These are phyloP conservation scores for Hemileccinum rubropunctum DNA, from an alignment of 768 basidiomycete genomes.

Conservation along the genomic window DNA sequence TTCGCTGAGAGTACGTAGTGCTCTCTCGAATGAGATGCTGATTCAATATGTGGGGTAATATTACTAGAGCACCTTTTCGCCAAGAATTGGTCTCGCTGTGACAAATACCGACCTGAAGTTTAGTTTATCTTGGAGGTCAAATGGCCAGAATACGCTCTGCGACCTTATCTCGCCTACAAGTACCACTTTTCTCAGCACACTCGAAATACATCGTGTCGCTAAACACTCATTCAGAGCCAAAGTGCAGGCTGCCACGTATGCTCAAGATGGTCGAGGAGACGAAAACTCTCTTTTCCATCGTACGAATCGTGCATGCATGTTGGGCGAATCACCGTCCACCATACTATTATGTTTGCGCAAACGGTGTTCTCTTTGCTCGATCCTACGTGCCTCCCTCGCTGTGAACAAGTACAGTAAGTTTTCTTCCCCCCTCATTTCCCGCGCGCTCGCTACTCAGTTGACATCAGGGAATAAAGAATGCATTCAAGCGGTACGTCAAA, in stretches of 20 bases:
- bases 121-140: slow-evolving; percentile 11
- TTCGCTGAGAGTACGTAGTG: slow-evolving; percentile 7
- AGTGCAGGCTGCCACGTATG: slow-evolving; percentile 4
- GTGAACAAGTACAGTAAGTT: slow-evolving; percentile 10
- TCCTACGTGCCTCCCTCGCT: slow-evolving; percentile 11
- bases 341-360: slow-evolving; percentile 4
- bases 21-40: background rate
- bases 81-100: slow-evolving; percentile 11
- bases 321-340: slow-evolving; percentile 13
- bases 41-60: background rate
- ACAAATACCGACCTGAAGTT: slow-evolving; percentile 8
- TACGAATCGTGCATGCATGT: slow-evolving; percentile 13
- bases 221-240: background rate
- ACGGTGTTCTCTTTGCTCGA: slow-evolving; percentile 13
- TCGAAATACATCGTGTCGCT: background rate
- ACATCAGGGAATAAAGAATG: slow-evolving; percentile 11
- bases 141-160: slow-evolving; percentile 12
- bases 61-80: slow-evolving; percentile 8
- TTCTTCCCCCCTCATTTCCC: background rate
- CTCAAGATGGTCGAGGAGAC: slow-evolving; percentile 9
- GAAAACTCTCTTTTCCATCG: slow-evolving; percentile 12
- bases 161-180: slow-evolving; percentile 11
- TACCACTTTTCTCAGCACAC: background rate
- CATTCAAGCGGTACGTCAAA: slow-evolving; percentile 14
- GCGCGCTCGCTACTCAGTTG: background rate